Evolutionary conservation across 352 stramenopile species (phyloP).

Genomic region (Achlya hypogyna): DNA sequence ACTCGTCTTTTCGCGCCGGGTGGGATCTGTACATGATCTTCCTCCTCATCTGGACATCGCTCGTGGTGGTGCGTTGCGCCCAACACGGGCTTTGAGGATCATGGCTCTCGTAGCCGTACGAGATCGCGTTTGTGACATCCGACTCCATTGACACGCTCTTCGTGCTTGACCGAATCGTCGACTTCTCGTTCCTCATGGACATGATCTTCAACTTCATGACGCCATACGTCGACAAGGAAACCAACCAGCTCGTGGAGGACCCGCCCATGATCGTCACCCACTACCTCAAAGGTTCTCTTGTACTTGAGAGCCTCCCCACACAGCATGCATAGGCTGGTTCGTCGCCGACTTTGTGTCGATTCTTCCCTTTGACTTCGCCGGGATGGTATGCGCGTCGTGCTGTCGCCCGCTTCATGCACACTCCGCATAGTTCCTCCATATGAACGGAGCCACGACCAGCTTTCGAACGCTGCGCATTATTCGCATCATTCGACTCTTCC

Average conservation of each 20-base stretch:
- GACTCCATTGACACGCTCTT: constrained; percentile 18
- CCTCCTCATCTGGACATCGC: constrained; percentile 11
- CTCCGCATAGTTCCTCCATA: background rate
- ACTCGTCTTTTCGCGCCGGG: constrained; percentile 13
- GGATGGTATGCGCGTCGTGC: constrained; percentile 5
- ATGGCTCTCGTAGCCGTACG: constrained; percentile 1
- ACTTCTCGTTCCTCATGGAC: constrained; percentile 20
- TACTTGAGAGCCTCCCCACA: background rate
- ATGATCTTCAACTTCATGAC: constrained; percentile 23
- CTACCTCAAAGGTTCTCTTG: constrained; percentile 5
- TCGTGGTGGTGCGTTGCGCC: background rate
- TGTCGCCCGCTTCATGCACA: background rate
- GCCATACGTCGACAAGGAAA: constrained; percentile 20
- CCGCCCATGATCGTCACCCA: background rate
- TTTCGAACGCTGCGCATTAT: constrained; percentile 17
- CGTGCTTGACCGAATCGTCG: constrained; percentile 20
- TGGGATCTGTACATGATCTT: constrained; percentile 20
- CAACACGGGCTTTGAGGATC: background rate
- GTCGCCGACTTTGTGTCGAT: constrained; percentile 23
- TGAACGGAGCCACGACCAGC: background rate
- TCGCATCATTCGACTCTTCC: constrained; percentile 21
- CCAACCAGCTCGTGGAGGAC: constrained; percentile 19
- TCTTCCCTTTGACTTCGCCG: constrained; percentile 19
- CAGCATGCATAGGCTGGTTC: constrained; percentile 19
- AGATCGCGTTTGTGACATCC: constrained; percentile 17